Base-by-base conservation (phyloP, 192 early-diverging fungal species). In the Glomus cerebriforme region DNA sequence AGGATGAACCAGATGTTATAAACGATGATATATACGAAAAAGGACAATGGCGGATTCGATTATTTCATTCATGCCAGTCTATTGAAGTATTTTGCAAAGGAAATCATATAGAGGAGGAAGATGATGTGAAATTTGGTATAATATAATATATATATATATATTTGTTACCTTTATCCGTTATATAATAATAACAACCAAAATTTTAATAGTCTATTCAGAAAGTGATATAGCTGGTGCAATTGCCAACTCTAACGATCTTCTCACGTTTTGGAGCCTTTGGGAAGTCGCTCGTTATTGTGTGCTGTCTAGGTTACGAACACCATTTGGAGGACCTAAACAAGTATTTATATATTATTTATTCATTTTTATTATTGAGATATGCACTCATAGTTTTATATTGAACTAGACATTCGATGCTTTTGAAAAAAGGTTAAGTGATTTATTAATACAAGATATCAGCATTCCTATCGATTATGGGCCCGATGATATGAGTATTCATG, bases 181-280 rank as follows among this genome's bases (percentile, higher is more conserved):
- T 34, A 24, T 3, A 8, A 54, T 15, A n/a, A 2, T 49, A 59
- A 58, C 2, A 29, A 73, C 9, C 9, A 17, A 49, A 49, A 29
- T 27, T 29, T 24, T 9, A 32, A n/a, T 7, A 71, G 24, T 69
- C 75, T 60, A 49, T 85, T 34, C 69, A 60, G 1, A 77, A 60
- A 24, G 49, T 81, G 22, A 80, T 69, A 13, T 75, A n/a, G 27
- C 31, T 12, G 27, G 22, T 43, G n/a, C 58, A 19, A 58, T 78
- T 59, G 45, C 32, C 26, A 81, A 87, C 34, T 89, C 90, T 26
- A 75, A 78, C 13, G 84, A 85, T 37, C 67, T 90, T 26, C 80
- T 93, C 32, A 83, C 79, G 32, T 92, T 87, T 68, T 96, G 94
- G 94, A 87, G 84, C 0, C 75, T 93, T 26, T 95, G 93, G 93